Evolutionary conservation across 306 rosid species (phyloP).

Genomic region (Amphicarpaea edgeworthii): DNA sequence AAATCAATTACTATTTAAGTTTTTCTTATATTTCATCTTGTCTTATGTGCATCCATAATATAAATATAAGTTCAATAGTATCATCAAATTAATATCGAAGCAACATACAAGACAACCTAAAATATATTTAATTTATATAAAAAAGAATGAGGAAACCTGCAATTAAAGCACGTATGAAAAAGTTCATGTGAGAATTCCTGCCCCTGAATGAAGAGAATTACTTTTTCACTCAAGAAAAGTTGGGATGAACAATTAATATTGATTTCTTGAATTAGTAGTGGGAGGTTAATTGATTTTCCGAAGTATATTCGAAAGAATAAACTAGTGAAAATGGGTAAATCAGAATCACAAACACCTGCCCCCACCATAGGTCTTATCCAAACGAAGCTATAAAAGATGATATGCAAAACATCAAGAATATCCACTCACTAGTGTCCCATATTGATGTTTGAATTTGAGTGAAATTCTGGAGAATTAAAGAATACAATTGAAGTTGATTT

Average conservation of each 20-base stretch:
- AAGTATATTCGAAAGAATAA: neutral
- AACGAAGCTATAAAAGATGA: neutral
- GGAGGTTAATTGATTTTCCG: neutral
- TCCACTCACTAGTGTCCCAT: neutral
- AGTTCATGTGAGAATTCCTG: neutral
- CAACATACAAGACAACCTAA: too few relatives aligned
- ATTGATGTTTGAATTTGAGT: neutral
- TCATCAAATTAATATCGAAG: too few relatives aligned
- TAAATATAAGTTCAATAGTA: too few relatives aligned
- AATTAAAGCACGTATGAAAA: neutral
- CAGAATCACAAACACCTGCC: neutral
- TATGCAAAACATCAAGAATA: constrained; percentile 3
- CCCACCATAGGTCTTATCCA: neutral
- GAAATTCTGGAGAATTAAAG: neutral
- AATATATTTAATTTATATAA: too few relatives aligned
- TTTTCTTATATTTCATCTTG: too few relatives aligned
- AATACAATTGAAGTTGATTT: neutral
- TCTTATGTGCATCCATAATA: too few relatives aligned
- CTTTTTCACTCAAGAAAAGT: constrained; percentile 1
- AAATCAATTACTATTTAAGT: too few relatives aligned
- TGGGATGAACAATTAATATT: neutral
- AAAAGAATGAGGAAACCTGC: neutral
- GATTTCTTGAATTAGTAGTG: constrained; percentile 9
- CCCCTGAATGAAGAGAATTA: neutral
- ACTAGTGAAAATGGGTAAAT: neutral